phyloP scores from a whole-genome alignment of 441 rosid species.

The Bocquillonia castaneifolia region DNA sequence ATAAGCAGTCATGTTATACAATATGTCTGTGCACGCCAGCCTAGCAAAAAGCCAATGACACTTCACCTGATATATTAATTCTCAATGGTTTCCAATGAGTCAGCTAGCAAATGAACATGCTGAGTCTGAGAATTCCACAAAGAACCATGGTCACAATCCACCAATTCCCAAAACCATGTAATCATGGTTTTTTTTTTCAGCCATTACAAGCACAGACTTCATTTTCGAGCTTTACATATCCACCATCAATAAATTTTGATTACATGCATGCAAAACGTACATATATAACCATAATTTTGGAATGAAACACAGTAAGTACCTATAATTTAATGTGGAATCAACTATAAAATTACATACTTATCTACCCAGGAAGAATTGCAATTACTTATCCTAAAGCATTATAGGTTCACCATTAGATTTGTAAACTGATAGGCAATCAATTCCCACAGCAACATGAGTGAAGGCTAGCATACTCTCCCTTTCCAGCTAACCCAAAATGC shows the following conservation, averaged over 20 bases:
- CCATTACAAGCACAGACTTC: neutral
- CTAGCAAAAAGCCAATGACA: neutral
- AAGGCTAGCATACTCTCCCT: constrained; percentile 7
- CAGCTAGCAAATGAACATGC: neutral
- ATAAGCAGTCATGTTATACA: neutral
- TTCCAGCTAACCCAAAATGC: constrained; percentile 2
- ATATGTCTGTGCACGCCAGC: neutral
- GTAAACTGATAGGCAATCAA: neutral
- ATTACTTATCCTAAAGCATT: neutral
- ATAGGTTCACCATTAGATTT: neutral
- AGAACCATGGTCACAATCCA: neutral
- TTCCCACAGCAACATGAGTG: neutral
- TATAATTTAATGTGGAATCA: neutral
- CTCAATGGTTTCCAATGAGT: too few species aligned
- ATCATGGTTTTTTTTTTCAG: too few species aligned
- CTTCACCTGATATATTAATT: neutral
- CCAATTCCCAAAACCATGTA: neutral
- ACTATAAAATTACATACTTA: neutral
- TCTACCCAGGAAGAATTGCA: neutral
- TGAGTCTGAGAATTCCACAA: neutral
- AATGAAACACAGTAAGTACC: neutral
- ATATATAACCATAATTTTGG: neutral
- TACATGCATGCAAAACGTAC: neutral
- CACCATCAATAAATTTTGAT: neutral
- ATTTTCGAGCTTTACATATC: neutral